Percentiles rank a stretch among this genome's conserved stretches.
Evolutionary conservation across 2,329 filamentous ascomycete species (phyloP).

Genomic region (Fusarium pseudograminearum): DNA sequence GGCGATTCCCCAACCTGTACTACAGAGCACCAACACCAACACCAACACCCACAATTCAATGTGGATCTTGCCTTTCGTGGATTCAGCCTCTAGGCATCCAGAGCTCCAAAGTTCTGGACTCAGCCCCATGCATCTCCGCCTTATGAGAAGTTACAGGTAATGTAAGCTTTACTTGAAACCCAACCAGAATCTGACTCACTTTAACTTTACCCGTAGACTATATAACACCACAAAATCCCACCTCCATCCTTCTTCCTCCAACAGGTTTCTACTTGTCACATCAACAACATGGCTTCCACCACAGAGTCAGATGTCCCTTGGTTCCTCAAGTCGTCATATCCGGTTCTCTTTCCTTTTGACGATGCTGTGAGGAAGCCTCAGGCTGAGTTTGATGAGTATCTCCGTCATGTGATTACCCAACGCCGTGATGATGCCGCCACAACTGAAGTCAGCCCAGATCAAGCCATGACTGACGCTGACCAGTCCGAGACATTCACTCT

Average conservation of each 20-base stretch:
- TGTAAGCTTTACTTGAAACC: background rate
- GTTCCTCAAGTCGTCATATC: conserved; percentile 55
- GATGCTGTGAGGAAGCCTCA: conserved; percentile 51
- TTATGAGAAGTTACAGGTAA: background rate
- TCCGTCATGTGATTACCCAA: conserved; percentile 45
- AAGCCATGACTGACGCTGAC: conserved; percentile 28
- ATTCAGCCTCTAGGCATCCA: conserved; percentile 35
- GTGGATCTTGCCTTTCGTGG: conserved; percentile 13
- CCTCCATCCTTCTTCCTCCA: background rate
- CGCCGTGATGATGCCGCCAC: conserved; percentile 21
- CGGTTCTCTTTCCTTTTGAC: conserved; percentile 55
- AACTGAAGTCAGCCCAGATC: background rate
- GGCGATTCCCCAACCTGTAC: conserved; percentile 6
- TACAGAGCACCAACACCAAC: too few species aligned
- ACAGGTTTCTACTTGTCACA: conserved; percentile 1
- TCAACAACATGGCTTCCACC: conserved; percentile 38
- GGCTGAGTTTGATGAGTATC: conserved; percentile 52
- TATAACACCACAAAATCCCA: conserved; percentile 12
- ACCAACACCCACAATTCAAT: background rate
- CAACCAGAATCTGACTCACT: conserved; percentile 31
- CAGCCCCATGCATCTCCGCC: conserved; percentile 26
- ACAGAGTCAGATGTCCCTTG: conserved; percentile 48
- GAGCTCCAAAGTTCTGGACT: conserved; percentile 22
- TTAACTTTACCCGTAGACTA: conserved; percentile 4
- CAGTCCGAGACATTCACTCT: conserved; percentile 47